Base-by-base conservation (phyloP, 441 rosid species). In the Manihot esculenta region DNA sequence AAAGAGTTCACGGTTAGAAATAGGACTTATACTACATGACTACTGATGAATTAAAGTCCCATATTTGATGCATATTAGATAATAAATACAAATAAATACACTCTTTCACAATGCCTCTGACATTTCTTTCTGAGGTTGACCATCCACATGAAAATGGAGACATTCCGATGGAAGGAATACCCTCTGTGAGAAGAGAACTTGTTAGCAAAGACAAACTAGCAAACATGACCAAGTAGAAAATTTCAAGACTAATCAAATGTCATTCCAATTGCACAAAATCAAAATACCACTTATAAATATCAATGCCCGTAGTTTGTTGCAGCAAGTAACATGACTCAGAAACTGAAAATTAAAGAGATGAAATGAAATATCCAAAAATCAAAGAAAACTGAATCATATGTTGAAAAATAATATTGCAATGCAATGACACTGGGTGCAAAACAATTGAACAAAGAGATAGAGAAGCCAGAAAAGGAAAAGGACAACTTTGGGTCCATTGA, bases 131-230 rank as follows among this genome's bases (percentile, higher is more conserved):
- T 63, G 82, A 79, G 27, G 97, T 90, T 65, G 83, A 78, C 97
- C 99, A 94, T 79, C 99, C 97, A 78, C 94, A 92, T 68, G 97
- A 70, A 84, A 87, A 90, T 48, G 99, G 99, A 81, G 99, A 85
- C 86, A 94, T 81, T 72, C 97, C 97, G 45, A 89, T 61, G 9
- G 97, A 87, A 74, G 97, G 93, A 82, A 94, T 87, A 38, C 97
- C 96, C 90, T 84, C 99, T 92, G 93, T 84, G 27, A 78, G 50
- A 70, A 84, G 56, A 68, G 23, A 62, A 47, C 59, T 51, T 42
- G 70, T 75, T 57, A 30, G 35, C 26, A 8, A 13, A 30, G 38
- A 57, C 18, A 47, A 24, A 24, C 45, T 45, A 45, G 20, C 33
- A 55, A 44, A 18, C 53, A 68, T 24, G 17, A n/a, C 27, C 1